phyloP scores from a whole-genome alignment of 2,329 filamentous ascomycete species.

The Aspergillus brasiliensis region DNA sequence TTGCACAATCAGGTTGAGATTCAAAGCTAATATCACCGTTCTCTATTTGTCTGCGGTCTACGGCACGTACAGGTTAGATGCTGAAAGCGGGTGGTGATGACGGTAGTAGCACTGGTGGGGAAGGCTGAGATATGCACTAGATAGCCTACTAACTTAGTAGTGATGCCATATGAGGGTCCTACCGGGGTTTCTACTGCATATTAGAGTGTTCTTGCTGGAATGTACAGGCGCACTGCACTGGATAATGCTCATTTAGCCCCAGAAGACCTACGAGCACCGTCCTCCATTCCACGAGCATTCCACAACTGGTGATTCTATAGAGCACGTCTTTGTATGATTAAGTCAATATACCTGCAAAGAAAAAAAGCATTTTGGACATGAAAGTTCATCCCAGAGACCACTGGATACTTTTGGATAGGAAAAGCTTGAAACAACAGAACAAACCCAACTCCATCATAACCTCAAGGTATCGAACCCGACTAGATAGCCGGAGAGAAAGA shows the following conservation, averaged over 20 bases:
- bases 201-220: too few species aligned
- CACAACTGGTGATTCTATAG: background rate
- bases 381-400: slow-evolving; percentile 11
- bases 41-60: too few species aligned
- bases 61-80: too few species aligned
- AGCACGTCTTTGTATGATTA: slow-evolving; percentile 6
- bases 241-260: too few species aligned
- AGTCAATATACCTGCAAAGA: slow-evolving; percentile 4
- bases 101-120: background rate
- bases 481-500: slow-evolving; percentile 5
- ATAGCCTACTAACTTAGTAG: too few species aligned
- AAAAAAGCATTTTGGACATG: slow-evolving; percentile 6
- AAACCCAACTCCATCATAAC: slow-evolving; percentile 27
- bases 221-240: too few species aligned
- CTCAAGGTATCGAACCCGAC: slow-evolving; percentile 19
- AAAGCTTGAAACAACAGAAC: slow-evolving; percentile 15
- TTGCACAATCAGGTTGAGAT: too few species aligned
- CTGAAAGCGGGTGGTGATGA: background rate
- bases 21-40: too few species aligned
- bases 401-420: slow-evolving; percentile 11
- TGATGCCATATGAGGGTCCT: too few species aligned
- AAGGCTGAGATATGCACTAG: too few species aligned
- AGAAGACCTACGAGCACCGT: background rate
- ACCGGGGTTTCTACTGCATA: background rate
- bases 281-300: background rate